Percentiles rank a stretch among this genome's conserved stretches.
Evolutionary conservation across 208 protist genomes (phyloP).

Genomic region (Crithidia mellificae): DNA sequence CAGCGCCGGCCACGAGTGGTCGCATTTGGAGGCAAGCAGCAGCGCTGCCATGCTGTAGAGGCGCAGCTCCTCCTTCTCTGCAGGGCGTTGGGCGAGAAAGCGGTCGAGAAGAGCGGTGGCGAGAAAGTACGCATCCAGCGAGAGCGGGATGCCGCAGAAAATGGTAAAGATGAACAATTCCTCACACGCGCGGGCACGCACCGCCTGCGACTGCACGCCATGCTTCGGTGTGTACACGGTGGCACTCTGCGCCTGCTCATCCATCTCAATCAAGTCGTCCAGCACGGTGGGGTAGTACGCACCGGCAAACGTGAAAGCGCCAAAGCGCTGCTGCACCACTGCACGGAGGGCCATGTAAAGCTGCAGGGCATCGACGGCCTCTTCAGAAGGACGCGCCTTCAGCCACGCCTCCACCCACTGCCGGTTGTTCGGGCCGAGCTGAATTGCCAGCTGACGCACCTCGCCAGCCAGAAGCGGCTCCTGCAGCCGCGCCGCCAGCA

Average conservation of each 20-base stretch:
- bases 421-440: conserved; percentile 39
- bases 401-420: conserved; percentile 38
- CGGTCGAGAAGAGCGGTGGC: conserved; percentile 72
- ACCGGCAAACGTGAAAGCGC: conserved; percentile 36
- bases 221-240: conserved; percentile 26
- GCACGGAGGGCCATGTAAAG: conserved; percentile 35
- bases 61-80: conserved; percentile 56
- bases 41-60: conserved; percentile 89
- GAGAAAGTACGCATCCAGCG: conserved; percentile 83
- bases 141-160: conserved; percentile 33
- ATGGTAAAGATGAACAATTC: conserved; percentile 44
- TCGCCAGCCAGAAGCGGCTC: conserved; percentile 37
- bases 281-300: conserved; percentile 56
- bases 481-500: conserved; percentile 45
- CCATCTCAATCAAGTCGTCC: conserved; percentile 70
- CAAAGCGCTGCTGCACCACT: conserved; percentile 32
- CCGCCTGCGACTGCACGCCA: conserved; percentile 20
- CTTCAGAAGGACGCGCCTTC: neutral
- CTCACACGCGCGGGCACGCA: conserved; percentile 45
- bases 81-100: conserved; percentile 65
- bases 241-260: conserved; percentile 30
- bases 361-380: conserved; percentile 9
- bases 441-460: conserved; percentile 33
- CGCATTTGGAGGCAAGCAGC: conserved; percentile 97
- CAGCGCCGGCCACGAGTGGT: conserved; percentile 97